Evolutionary conservation across 352 stramenopile species (phyloP), one percentile per base, ranked within the genome.

Genomic region (Globisporangium uncinulatum): DNA sequence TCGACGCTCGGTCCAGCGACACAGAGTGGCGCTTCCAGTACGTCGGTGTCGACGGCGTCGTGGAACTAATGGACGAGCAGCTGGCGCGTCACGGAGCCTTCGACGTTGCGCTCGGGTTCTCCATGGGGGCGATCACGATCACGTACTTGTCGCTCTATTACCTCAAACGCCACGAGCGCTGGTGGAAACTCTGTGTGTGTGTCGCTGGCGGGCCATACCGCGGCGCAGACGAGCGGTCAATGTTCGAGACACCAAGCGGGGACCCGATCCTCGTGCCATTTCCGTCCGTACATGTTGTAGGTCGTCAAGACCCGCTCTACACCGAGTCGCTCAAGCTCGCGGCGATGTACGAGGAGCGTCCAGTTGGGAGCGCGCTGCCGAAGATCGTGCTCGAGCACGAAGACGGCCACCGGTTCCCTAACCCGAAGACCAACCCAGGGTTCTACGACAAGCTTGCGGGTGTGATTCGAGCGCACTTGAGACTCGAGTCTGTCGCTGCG

Each of bases 91-190:
- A 91, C 17, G 85, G 83, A 11, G 77, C 85, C 6, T 87, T 89
- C 37, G 85, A 95, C 52, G 62, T 90, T 49, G 76, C 86, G 17
- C 46, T 92, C 9, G 82, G 81, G 14, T 95, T 95, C 49, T 92
- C 79, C 4, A 83, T 94, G 53, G 86, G 86, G 43, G 73, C 77
- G 3, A 71, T 82, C 21, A 76, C 90, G 63, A 52, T 88, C 7
- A 89, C 77, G 34, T 62, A 79, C 13, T 48, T 92, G 15, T 73
- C 77, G 39, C 87, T 87, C 73, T 70, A 61, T 42, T 86, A 87
- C 49, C 60, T 79, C 29, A 65, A 72, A 41, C 57, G 67, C 42
- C 64, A 65, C 39, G 72, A 70, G 24, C 54, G 59, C 29, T 78
- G 69, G 68, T 87, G 77, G 77, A 84, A 86, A 37, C 62, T 86